Base-by-base conservation (phyloP, 108 stramenopile genomes). In the Heterococcus sp. region DNA sequence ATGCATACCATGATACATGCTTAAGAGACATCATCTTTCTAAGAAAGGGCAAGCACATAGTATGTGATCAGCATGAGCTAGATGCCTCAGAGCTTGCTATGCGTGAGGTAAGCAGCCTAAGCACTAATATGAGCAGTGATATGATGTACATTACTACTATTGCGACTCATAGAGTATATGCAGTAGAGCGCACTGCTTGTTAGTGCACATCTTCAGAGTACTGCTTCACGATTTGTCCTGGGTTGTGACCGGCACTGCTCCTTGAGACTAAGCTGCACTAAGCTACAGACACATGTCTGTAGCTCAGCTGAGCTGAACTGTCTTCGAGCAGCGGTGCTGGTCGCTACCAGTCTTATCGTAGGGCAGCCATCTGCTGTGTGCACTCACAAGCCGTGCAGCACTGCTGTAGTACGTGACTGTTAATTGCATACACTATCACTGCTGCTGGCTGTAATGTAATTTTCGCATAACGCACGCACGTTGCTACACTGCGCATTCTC, bases 31-130 rank as follows among this genome's bases (percentile, higher is more conserved):
- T 65, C 72, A 71, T 65, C 2, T 80, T 46, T 32, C 69, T 80
- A 32, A 39, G 31, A 65, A 80, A 80, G 72, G 79, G 79, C 64
- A 80, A 80, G 71, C 72, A 37, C 39, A 80, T 80, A 37, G 72
- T 80, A 33, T 80, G 79, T 37, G 34, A 32, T 29, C 72, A 80
- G 4, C 79, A 80, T 72, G 63, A 71, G 27, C 73, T 71, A 65
- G 28, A 5, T 28, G 63, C 36, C 32, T 32, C 36, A 26, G 79
- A 80, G 32, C 2, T 35, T 2, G 58, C 36, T 14, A 21, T 69
- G 39, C 66, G 72, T 32, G 72, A 80, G 36, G 79, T 58, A 21
- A 80, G 65, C 79, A 78, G 78, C 71, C 71, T 40, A 69, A 65
- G 69, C 28, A 34, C 1, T 72, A 21, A 71, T 72, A 70, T 34